Base-by-base conservation (phyloP, 352 stramenopile genomes). In the Pythium brachiatum region DNA sequence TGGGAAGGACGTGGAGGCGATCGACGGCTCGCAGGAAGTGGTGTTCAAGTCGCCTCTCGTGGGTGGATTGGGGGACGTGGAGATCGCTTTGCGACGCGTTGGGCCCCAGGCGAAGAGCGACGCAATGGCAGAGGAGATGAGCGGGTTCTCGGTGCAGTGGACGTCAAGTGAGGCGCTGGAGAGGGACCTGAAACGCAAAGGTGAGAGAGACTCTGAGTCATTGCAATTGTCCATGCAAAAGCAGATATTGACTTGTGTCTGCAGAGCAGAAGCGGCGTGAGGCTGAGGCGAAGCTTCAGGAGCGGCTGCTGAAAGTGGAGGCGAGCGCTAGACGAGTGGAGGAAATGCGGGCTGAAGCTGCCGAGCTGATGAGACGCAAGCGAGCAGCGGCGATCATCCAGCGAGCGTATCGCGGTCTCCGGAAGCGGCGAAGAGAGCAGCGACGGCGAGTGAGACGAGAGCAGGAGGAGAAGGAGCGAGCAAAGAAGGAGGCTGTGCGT, bases 141-240 rank as follows among this genome's bases (percentile, higher is more conserved):
- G 52, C 3, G 62, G 66, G 26, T 86, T 88, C 60, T 76, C 43
- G 18, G 70, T 88, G 16, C 76, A 83, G 44, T 88, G 76, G 76
- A 85, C 75, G 50, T 81, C 76, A 3, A 82, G 64, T 25, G 79
- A 81, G 26, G 73, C 75, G 11, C 66, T 89, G 20, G 53, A 82
- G 31, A 73, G 74, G 50, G 75, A 87, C 27, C 44, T 85, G 27
- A 60, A 72, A 52, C 62, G 62, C 29, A 79, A 86, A 72, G 76
- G 75, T 84, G 16, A 41, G 34, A 18, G 9, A 3, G 3, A 41
- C 34, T 41, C 1, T 13, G 15, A 18, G 34, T 13, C 3, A n/a
- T 18, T 41, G 3, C 12, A 41, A 16, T n/a, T n/a, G n/a, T n/a
- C n/a, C n/a, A n/a, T n/a, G n/a, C n/a, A n/a, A n/a, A n/a, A n/a